These are phyloP conservation scores for Asparagopsis taxiformis DNA, from an alignment of 31 red algal genomes.

Conservation along the genomic window DNA sequence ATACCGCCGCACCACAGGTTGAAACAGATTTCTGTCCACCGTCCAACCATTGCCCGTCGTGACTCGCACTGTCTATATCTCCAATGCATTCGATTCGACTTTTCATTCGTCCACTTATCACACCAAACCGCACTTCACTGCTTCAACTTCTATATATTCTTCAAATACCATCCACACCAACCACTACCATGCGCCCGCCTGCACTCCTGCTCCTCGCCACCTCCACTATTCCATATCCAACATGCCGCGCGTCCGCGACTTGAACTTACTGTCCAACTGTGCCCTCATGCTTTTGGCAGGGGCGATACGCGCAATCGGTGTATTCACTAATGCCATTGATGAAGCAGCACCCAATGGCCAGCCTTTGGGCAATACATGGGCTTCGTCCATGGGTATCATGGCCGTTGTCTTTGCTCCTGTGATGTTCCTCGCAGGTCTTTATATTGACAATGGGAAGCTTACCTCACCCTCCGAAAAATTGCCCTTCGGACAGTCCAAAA, in stretches of 20 bases:
- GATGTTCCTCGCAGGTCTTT: slow-evolving; percentile 25
- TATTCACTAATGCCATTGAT: slow-evolving; percentile 24
- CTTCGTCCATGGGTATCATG: slow-evolving; percentile 38
- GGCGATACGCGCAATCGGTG: slow-evolving; percentile 8
- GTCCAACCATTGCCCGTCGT: no score
- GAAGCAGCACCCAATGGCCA: neutral
- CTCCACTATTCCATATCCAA: no score
- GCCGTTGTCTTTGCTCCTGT: slow-evolving; percentile 20
- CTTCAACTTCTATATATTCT: no score
- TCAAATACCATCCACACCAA: no score
- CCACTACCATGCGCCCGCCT: no score
- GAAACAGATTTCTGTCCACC: no score
- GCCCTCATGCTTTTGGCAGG: slow-evolving; percentile 24
- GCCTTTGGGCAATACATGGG: slow-evolving; percentile 15
- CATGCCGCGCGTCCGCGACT: neutral
- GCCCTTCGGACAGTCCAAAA: neutral
- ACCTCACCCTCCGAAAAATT: neutral
- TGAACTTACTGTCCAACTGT: slow-evolving; percentile 5
- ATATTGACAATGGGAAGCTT: neutral
- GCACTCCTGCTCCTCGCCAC: no score
- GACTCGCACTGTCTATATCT: no score
- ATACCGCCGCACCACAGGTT: no score
- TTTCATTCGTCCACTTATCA: no score
- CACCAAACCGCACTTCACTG: no score
- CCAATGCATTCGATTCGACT: no score